Evolutionary conservation across 805 yeast genomes (phyloP), one percentile per base, ranked within the genome.

Genomic region (Yarrowia porcina): DNA sequence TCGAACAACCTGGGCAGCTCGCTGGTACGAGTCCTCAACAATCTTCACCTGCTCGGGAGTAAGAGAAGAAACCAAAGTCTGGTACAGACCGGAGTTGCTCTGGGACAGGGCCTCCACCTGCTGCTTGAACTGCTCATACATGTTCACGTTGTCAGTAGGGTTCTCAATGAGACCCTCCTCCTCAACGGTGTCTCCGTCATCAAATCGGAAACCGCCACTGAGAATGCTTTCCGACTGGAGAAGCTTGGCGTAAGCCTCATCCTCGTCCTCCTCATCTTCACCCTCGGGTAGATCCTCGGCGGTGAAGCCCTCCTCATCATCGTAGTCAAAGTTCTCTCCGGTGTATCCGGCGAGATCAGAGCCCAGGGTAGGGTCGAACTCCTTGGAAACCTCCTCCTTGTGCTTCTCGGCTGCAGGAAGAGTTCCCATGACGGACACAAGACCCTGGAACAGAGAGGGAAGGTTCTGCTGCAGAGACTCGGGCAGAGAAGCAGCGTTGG

Each of bases 101-200:
- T 76, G 78, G 68, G 84, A 86, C 20, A 88, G 70, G 1, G 72
- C 70, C 3, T 77, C 64, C 17, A 89, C 74, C 18, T 82, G 80
- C 18, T 82, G 80, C 63, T 85, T 83, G 73, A 91, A 85, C 2
- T 83, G 82, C 15, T 79, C 78, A 73, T 85, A 90, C 3, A 88
- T 86, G 70, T 93, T 88, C 56, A 91, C 75, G 42, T 79, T 77
- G 70, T 93, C 97, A 52, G 94, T 79, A 3, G 96, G 86, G 0
- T 93, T 87, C 67, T 86, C 87, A 25, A 88, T 82, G 71, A 88
- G 78, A 10, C 97, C 85, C 70, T 88, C 97, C 70, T 92, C 97
- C 49, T 86, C 85, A 47, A 89, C 79, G 9, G 88, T 94, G 54
- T 88, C 94, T 57, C 84, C 85, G 10, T 83, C 84, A 67, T 83